Base-by-base conservation (phyloP, 768 basidiomycete genomes). In the Xerocomus brunneocitrinus region DNA sequence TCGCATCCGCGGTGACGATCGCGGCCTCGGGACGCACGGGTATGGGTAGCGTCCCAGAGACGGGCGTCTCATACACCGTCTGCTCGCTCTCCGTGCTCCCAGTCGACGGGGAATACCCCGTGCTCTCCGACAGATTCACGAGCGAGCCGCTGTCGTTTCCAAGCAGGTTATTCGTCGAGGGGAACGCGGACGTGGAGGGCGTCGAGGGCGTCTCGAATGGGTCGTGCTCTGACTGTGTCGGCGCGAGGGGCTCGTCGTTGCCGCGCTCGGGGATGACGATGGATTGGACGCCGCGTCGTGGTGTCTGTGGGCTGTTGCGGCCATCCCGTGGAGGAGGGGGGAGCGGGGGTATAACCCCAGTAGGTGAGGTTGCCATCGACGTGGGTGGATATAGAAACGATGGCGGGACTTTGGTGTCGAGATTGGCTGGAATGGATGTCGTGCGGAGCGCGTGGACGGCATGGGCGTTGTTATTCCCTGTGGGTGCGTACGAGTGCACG, bases 401-500 rank as follows among this genome's bases (percentile, higher is more conserved):
- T 1, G 43, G 16, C 0, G 59, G 53, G 1, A 58, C 58, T 6
- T 28, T 49, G 24, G 44, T 32, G 19, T 63, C 57, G n/a, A 56
- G 56, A 45, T 60, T 49, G 5, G 60, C 39, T 19, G 58, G 62
- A 25, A 65, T 8, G 16, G 60, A 52, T 13, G 60, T 60, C 19
- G 31, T 48, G 19, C 64, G 64, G 8, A 67, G 56, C 12, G 60
- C 53, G 53, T 84, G 82, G 4, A 64, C 75, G 31, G 77, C 74
- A 31, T 58, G 60, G 25, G 74, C 67, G 24, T 72, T 71, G 25
- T 77, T 77, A 16, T 70, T 74, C 7, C 84, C 83, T 12, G 83
- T 77, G 4, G 79, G 74, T 13, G 77, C 79, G 64, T 92, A 92
- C 51, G 82, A 81, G 65, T 92, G 89, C 40, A 90, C 81, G 12